Percentiles rank a stretch among this genome's conserved stretches.
Conservation (phyloP, 2,329 filamentous ascomycete genomes). For the Graphilbum fragrans region DNA sequence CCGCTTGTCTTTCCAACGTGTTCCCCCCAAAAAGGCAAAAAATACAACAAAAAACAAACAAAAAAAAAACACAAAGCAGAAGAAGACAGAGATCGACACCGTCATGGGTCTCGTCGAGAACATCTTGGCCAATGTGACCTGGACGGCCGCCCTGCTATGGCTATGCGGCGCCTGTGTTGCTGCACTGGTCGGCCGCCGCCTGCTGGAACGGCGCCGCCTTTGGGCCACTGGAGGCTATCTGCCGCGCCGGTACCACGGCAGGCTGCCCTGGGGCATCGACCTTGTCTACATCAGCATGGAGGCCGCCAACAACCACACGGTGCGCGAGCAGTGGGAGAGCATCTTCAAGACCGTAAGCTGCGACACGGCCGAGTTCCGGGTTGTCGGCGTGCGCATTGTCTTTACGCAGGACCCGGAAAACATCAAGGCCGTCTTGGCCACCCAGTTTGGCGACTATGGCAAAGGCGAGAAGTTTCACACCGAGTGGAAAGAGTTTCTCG, state of each 20-base stretch:
- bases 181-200: slow-evolving; percentile 14
- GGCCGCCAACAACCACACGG: slow-evolving; percentile 38
- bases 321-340: slow-evolving; percentile 48
- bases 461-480: slow-evolving; percentile 65
- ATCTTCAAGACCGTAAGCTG: slow-evolving; percentile 30
- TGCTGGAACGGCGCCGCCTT: slow-evolving; percentile 3
- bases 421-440: slow-evolving; percentile 80
- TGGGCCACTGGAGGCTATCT: slow-evolving; percentile 7
- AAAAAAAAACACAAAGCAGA: too few species aligned
- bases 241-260: background rate
- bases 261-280: slow-evolving; percentile 43
- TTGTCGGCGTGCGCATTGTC: slow-evolving; percentile 47
- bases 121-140: slow-evolving; percentile 30
- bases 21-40: background rate
- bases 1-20: too few species aligned
- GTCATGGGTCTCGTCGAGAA: slow-evolving; percentile 39
- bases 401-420: slow-evolving; percentile 80
- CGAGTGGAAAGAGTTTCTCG: slow-evolving; percentile 66
- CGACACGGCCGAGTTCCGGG: slow-evolving; percentile 48
- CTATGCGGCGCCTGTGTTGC: background rate
- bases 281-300: slow-evolving; percentile 46
- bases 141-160: slow-evolving; percentile 22
- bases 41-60: background rate
- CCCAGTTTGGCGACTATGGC: slow-evolving; percentile 75
- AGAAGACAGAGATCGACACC: too few species aligned